A percentile compares a stretch with the other conserved stretches of the same genome.
phyloP scores from a whole-genome alignment of 495 filamentous ascomycete genomes.

The Pseudevernia furfuracea region DNA sequence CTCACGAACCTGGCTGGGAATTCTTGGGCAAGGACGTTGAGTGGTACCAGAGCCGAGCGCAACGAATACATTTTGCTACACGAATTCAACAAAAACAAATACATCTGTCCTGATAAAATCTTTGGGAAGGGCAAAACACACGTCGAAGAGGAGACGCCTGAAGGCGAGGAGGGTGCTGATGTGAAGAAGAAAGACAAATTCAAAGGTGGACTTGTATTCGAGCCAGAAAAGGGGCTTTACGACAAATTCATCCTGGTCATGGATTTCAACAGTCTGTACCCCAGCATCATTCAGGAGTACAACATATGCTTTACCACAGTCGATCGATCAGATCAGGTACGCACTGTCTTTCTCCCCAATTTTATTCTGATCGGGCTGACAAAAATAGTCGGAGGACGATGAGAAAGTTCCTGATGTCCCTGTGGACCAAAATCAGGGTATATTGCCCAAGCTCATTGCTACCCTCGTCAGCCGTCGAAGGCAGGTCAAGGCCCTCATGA shows the following conservation, averaged over 20 bases:
- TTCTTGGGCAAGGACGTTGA: slow-evolving; percentile 93
- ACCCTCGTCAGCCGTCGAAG: slow-evolving; percentile 80
- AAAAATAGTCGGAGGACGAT: slow-evolving; percentile 56
- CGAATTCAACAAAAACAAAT: slow-evolving; percentile 92
- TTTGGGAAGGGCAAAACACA: slow-evolving; percentile 61
- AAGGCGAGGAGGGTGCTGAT: slow-evolving; percentile 63
- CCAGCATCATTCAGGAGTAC: slow-evolving; percentile 97
- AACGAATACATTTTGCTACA: slow-evolving; percentile 99
- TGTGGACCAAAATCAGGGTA: slow-evolving; percentile 62
- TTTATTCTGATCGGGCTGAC: slow-evolving; percentile 21
- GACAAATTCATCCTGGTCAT: slow-evolving; percentile 96
- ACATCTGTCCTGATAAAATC: slow-evolving; percentile 92
- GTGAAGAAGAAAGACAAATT: slow-evolving; percentile 96
- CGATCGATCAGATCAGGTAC: slow-evolving; percentile 58
- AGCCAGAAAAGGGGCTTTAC: slow-evolving; percentile 93
- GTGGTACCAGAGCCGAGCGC: slow-evolving; percentile 89
- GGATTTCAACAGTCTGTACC: slow-evolving; percentile 99
- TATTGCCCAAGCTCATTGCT: slow-evolving; percentile 82
- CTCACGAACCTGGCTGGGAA: slow-evolving; percentile 96
- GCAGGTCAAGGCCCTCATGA: slow-evolving; percentile 94
- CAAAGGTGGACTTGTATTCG: slow-evolving; percentile 96
- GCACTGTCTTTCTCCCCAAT: slow-evolving; percentile 16
- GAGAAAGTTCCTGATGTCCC: slow-evolving; percentile 73
- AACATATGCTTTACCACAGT: slow-evolving; percentile 99
- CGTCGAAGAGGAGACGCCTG: slow-evolving; percentile 59